phyloP scores from a whole-genome alignment of 164 flowering plant species.

The Chimonanthus praecox region DNA sequence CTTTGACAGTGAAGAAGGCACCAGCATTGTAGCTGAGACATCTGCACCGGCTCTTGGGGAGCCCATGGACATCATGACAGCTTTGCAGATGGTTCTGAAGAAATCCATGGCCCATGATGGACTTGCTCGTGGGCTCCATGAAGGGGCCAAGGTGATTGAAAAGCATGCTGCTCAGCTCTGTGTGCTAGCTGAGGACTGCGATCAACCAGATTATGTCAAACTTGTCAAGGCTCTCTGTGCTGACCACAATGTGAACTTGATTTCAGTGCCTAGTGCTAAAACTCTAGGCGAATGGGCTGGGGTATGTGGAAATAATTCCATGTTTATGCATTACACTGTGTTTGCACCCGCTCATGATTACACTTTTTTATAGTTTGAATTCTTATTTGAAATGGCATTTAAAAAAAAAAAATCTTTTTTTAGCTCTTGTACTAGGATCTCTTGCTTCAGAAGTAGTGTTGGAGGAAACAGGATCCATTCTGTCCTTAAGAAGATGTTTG shows the following conservation, averaged over 20 bases:
- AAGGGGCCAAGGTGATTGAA: conserved; percentile 73
- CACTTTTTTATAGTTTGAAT: too few species aligned
- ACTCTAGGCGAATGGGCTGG: conserved; percentile 89
- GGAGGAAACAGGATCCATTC: too few species aligned
- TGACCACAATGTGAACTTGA: conserved; percentile 59
- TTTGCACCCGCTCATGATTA: neutral
- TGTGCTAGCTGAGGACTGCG: conserved; percentile 74
- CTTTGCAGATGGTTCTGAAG: conserved; percentile 55
- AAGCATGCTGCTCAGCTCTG: conserved; percentile 77
- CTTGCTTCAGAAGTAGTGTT: too few species aligned
- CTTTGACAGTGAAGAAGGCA: conserved; percentile 35
- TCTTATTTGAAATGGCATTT: neutral
- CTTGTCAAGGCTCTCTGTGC: conserved; percentile 72
- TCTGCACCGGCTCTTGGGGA: conserved; percentile 44
- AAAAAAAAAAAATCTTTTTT: too few species aligned
- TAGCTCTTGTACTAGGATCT: too few species aligned
- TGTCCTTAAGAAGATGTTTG: too few species aligned
- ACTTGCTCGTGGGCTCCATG: conserved; percentile 63
- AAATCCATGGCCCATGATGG: conserved; percentile 74
- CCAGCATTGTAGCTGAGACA: conserved; percentile 26
- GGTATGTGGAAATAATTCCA: conserved; percentile 26
- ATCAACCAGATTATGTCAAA: conserved; percentile 73
- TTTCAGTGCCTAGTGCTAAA: conserved; percentile 70
- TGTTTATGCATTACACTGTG: neutral
- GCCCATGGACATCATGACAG: conserved; percentile 59